Base-by-base conservation (phyloP, 2,329 filamentous ascomycete genomes). In the Penicillium sclerotigenum region DNA sequence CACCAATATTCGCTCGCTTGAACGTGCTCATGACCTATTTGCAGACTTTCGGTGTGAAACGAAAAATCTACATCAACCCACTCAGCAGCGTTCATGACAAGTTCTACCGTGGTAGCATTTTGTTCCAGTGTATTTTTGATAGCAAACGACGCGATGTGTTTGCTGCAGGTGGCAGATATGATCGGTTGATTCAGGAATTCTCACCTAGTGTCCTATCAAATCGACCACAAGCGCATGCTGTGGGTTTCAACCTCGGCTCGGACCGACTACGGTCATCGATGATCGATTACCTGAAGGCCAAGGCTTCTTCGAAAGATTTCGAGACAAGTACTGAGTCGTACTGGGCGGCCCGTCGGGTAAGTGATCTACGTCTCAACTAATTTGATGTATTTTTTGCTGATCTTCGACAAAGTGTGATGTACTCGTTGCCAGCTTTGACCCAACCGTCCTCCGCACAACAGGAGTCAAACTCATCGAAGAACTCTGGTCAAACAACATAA, bases 41-140 rank as follows among this genome's bases (percentile, higher is more conserved):
- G 56, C 89, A 89, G 67, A 83, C 86, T 2, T 86, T 96, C 59
- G 85, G 86, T 0, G 81, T 97, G 1, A 81, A 81, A 52, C 86
- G 86, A 47, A 94, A 92, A 68, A 80, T 96, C 28, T 95, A 92
- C 66, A 81, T 97, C 63, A 90, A 86, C 61, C 92, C 93, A 0
- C 80, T 99, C 7, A 89, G 87, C 68, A 95, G 90, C 71, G 84
- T 95, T 67, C 96, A 96, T 68, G 92, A 97, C 69, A 89, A 87
- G 54, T 97, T 97, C 70, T 99, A 94, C 72, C 80, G 84, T 18
- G 88, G 89, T 1, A 92, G 92, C 8, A 80, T 97, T 28, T 79
- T 97, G 41, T 97, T 99, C 70, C 90, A 95, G 59, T 97, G 91
- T 67, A 77, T 97, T 2, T 91, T 92, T 61, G 93, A 97, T 70